A percentile compares a stretch with the other conserved stretches of the same genome.
phyloP scores from a whole-genome alignment of 768 basidiomycete genomes.

The Pisolithus microcarpus region DNA sequence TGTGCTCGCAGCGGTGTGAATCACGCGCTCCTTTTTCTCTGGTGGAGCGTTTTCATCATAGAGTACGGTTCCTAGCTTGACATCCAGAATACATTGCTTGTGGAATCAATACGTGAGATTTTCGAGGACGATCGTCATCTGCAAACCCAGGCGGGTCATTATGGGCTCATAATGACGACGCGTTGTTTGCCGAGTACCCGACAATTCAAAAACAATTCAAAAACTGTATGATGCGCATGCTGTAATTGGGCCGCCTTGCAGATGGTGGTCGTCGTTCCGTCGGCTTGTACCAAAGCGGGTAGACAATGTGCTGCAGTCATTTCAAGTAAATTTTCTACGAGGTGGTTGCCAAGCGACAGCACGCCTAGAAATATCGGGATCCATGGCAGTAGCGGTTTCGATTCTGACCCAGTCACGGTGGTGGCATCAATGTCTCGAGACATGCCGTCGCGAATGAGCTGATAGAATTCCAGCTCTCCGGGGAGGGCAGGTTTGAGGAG shows the following conservation, averaged over 20 bases:
- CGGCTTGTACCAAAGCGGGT: slow-evolving; percentile 18
- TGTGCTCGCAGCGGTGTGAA: slow-evolving; percentile 55
- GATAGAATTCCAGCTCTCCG: slow-evolving; percentile 65
- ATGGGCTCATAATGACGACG: too few relatives aligned
- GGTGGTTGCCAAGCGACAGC: slow-evolving; percentile 59
- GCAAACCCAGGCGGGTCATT: too few relatives aligned
- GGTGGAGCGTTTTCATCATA: slow-evolving; percentile 57
- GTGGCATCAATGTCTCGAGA: slow-evolving; percentile 23
- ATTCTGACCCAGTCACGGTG: slow-evolving; percentile 13
- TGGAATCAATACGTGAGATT: slow-evolving; percentile 65
- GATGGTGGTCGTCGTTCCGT: slow-evolving; percentile 59
- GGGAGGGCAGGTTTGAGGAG: slow-evolving; percentile 71
- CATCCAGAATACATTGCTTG: too few relatives aligned
- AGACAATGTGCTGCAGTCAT: slow-evolving; percentile 7
- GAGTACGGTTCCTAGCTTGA: slow-evolving; percentile 72
- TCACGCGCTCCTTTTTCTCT: slow-evolving; percentile 54
- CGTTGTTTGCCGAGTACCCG: too few relatives aligned
- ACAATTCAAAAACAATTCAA: too few relatives aligned
- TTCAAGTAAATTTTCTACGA: slow-evolving; percentile 11
- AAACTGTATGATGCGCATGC: too few relatives aligned
- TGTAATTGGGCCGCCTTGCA: too few relatives aligned
- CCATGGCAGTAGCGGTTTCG: slow-evolving; percentile 40
- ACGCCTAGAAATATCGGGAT: slow-evolving; percentile 78
- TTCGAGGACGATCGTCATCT: slow-evolving; percentile 75
- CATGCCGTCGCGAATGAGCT: slow-evolving; percentile 33